Base-by-base conservation (phyloP, 1,284 basidiomycete genomes). In the Ganoderma lingzhi region DNA sequence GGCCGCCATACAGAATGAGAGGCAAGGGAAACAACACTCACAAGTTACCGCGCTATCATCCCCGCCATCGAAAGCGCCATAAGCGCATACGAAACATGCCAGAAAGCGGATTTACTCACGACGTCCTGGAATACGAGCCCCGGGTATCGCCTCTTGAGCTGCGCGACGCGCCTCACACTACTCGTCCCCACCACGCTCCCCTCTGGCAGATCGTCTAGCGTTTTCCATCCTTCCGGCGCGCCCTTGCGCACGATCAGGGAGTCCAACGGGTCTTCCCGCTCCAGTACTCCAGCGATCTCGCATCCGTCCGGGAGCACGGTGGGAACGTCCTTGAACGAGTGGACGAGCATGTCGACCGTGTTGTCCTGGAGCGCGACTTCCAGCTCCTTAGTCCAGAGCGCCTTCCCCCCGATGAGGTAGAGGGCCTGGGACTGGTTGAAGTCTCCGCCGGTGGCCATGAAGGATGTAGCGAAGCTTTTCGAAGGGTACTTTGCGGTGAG, bases 301-400 rank as follows among this genome's bases (percentile, higher is more conserved):
- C 59, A 61, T 3, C 56, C 32, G 1, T 59, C 56, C 0, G 96
- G 96, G 41, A 99, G 82, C 3, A 85, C 84, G 2, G 97, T 99
- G 12, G 97, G 97, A n/a, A 99, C 90, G 80, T 99, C 98, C 82
- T 99, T 99, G 76, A 96, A 85, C 66, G 89, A 92, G 82, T 99
- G 98, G 28, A 99, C 92, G 75, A 99, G 91, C 84, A 98, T 91
- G 80, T 99, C 98, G 64, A 98, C 94, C 10, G 86, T 83, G 23
- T 88, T 85, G 56, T 90, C 86, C 58, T 88, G 84, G 66, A 99
- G 84, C 32, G 93, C 91, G 23, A 93, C 92, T 80, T 99, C 97
- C 69, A 99, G 90, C 78, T 98, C 97, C 78, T 95, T 94, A 39
- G 97, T 99, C 97, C 97, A 99, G 17, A 99, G 83, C 0, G 93